phyloP scores from a whole-genome alignment of 306 rosid species.

The Biancaea sappan region DNA sequence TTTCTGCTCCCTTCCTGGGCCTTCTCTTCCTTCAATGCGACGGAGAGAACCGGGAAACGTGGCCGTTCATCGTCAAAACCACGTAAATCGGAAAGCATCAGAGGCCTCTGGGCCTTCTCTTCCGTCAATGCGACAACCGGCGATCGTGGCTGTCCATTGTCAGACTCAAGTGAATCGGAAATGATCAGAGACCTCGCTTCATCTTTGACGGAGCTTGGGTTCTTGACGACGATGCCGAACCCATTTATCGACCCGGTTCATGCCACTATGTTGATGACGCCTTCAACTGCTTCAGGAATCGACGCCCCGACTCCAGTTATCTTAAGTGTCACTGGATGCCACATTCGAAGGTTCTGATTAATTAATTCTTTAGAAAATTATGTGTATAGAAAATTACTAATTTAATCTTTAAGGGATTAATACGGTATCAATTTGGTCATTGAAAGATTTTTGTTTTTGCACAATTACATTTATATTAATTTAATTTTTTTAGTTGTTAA shows the following conservation, averaged over 20 bases:
- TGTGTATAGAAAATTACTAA: too few species aligned
- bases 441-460: too few species aligned
- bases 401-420: too few species aligned
- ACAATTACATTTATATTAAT: too few species aligned
- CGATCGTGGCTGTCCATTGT: neutral
- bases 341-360: slow-evolving; percentile 36
- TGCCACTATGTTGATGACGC: slow-evolving; percentile 44
- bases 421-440: too few species aligned
- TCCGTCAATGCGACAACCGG: slow-evolving; percentile 20
- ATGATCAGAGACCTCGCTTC: slow-evolving; percentile 37
- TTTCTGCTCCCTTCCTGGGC: slow-evolving; percentile 7
- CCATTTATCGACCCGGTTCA: slow-evolving; percentile 30
- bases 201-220: slow-evolving; percentile 45
- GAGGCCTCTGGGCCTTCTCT: too few species aligned
- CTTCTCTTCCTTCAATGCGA: too few species aligned
- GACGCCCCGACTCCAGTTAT: slow-evolving; percentile 33
- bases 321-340: slow-evolving; percentile 40
- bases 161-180: neutral
- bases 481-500: too few species aligned
- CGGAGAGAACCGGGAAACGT: too few species aligned
- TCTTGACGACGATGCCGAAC: slow-evolving; percentile 5
- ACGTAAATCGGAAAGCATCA: too few species aligned
- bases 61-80: too few species aligned
- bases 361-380: too few species aligned
- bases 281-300: slow-evolving; percentile 51